phyloP scores from a whole-genome alignment of 2,329 filamentous ascomycete species.

The Sarocladiaceae sp. region DNA sequence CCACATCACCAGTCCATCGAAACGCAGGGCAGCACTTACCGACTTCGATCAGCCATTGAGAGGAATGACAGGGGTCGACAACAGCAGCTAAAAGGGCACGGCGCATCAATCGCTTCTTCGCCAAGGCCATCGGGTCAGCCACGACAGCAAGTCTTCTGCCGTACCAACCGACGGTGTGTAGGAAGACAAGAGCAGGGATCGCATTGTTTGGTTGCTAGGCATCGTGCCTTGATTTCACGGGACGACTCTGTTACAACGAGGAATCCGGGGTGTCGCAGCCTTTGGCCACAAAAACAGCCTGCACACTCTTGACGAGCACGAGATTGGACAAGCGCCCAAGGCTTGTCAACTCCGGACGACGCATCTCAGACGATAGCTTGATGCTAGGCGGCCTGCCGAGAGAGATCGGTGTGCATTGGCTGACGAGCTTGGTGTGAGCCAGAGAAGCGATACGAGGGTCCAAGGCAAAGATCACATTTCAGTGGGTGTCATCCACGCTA shows the following conservation, averaged over 20 bases:
- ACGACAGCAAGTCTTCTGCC: background rate
- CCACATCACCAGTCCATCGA: no score
- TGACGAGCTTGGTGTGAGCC: background rate
- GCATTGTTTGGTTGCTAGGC: conserved; percentile 4
- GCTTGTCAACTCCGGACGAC: no score
- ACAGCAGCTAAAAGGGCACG: background rate
- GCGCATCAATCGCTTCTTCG: conserved; percentile 8
- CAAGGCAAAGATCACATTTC: no score
- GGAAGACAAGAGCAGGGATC: background rate
- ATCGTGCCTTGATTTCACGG: conserved; percentile 7
- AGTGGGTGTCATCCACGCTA: no score
- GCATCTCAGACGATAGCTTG: background rate
- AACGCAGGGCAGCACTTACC: background rate
- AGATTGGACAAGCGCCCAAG: background rate
- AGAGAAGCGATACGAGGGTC: conserved; percentile 3
- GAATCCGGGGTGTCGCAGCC: background rate
- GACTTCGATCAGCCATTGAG: background rate
- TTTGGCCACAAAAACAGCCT: background rate
- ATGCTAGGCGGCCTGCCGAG: background rate
- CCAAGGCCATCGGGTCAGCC: conserved; percentile 1
- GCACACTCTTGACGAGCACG: background rate
- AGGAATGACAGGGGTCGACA: no score
- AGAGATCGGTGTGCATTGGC: background rate
- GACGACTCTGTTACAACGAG: background rate
- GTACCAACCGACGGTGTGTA: background rate